Evolutionary conservation across 73 alveolate species (phyloP), one percentile per base, ranked within the genome.

Genomic region (Paramecium caudatum): DNA sequence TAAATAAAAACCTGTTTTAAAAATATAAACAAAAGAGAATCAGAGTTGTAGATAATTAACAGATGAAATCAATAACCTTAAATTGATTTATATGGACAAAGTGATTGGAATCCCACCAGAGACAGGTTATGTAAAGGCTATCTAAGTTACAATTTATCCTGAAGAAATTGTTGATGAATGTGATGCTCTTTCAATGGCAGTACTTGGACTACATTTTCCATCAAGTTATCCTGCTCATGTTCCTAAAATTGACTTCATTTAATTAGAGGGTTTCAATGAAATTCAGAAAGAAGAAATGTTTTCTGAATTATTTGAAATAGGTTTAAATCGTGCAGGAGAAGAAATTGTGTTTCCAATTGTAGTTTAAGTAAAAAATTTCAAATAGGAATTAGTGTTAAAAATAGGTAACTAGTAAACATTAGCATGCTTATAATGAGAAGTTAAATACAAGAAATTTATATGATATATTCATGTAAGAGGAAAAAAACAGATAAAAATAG

Each of bases 61-160:
- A 33, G 62, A 74, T 17, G 88, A 74, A 21, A 74, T 74, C 4
- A 39, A 74, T 3, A 74, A 45, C 43, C 21, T 74, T 17, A 74
- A 74, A 74, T 21, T 74, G 32, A 74, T 74, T 3, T 74, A 74
- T 74, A 25, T 17, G 43, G 88, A 74, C n/a, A 74, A 37, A 74
- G 32, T 74, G 12, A 74, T 74, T 21, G 88, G 88, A 16, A 74
- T 74, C 19, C 88, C 88, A 39, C 88, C 88, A 41, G 68, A 74
- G 39, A 45, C 9, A 6, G 68, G 69, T 39, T 74, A 74, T 74
- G 68, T 74, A 8, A 74, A 74, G 32, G 88, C 88, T 13, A 74
- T 74, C 19, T 74, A 37, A 74, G 32, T 74, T 45, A 45, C 62
- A 39, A 74, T 74, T 0, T 27, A 74, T 41, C 88, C 88, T 0